Evolutionary conservation across 768 basidiomycete species (phyloP), one percentile per base, ranked within the genome.

Genomic region (Lactifluus volemus): DNA sequence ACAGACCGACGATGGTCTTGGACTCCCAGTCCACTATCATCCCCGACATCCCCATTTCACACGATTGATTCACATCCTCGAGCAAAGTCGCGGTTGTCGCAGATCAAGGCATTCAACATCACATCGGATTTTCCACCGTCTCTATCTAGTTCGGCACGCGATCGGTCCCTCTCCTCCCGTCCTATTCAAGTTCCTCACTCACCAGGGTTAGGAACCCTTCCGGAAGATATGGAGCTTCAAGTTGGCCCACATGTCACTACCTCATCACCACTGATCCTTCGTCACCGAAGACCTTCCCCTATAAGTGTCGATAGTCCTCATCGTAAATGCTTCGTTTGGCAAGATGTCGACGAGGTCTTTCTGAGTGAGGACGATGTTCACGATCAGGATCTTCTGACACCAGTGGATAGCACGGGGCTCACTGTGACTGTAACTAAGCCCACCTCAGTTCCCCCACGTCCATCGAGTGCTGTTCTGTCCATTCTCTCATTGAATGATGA

Each of bases 201-300:
- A 8, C 50, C 62, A 21, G 62, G 62, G 5, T 70, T 85, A 50
- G 76, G 79, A 58, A 74, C 79, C 6, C 75, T 84, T 2, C 83
- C 79, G 4, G 83, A 85, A 61, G 81, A 76, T 52, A 68, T 73
- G 8, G 81, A 83, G 58, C 67, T 79, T 25, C 25, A 25, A 25
- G 25, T 25, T 45, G 59, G 69, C 14, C 56, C 70, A 0, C 49
- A 59, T 7, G 67, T 67, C 53, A 47, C 67, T 4, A 58, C 53
- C 48, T 3, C 54, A 19, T 38, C 53, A 14, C 55, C 51, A 19
- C 68, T 56, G 5, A 44, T 55, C 2, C 70, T 67, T 48, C 70
- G 67, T 17, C 66, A 56, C 34, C 70, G 68, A 54, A 67, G 61
- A 63, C 61, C 67, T 49, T 69, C 69, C 19, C 64, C 59, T 44